Evolutionary conservation across 129 eudicot species (phyloP).

Genomic region (Glebionis coronaria): DNA sequence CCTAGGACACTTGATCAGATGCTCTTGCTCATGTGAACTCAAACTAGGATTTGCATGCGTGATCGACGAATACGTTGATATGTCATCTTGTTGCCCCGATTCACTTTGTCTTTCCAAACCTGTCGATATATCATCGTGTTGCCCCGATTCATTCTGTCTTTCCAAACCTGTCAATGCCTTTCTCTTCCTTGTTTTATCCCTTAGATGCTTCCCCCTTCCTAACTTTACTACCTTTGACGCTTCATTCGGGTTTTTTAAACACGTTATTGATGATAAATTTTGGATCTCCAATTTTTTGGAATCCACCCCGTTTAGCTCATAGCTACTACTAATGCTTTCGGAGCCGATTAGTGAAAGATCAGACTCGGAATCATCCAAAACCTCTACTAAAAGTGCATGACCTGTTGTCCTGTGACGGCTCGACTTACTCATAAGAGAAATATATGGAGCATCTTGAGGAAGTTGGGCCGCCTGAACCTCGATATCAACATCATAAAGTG

Average conservation of each 20-base stretch:
- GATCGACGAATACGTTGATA: not conserved
- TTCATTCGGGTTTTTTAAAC: constrained; percentile 33
- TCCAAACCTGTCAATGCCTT: too few relatives aligned
- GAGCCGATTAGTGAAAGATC: constrained; percentile 38
- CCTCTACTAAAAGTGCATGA: constrained; percentile 61
- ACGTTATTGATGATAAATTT: constrained; percentile 61
- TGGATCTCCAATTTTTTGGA: constrained; percentile 50
- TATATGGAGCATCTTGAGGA: constrained; percentile 55
- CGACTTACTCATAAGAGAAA: constrained; percentile 67
- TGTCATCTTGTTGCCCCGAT: not conserved
- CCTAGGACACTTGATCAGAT: constrained; percentile 59
- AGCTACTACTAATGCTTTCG: constrained; percentile 53
- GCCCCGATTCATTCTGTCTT: too few relatives aligned
- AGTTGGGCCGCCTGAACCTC: constrained; percentile 47
- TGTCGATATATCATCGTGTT: too few relatives aligned
- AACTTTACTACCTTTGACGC: too few relatives aligned
- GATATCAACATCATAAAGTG: constrained; percentile 56
- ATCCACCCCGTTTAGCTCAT: constrained; percentile 33
- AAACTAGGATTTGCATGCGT: constrained; percentile 34
- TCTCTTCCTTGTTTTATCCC: too few relatives aligned
- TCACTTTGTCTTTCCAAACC: too few relatives aligned
- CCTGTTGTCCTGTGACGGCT: constrained; percentile 57
- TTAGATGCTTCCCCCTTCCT: too few relatives aligned
- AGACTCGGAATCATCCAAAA: constrained; percentile 45
- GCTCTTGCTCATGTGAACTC: constrained; percentile 46